Conservation (phyloP, 2,329 filamentous ascomycete species). For the Pseudopithomyces maydicus region DNA sequence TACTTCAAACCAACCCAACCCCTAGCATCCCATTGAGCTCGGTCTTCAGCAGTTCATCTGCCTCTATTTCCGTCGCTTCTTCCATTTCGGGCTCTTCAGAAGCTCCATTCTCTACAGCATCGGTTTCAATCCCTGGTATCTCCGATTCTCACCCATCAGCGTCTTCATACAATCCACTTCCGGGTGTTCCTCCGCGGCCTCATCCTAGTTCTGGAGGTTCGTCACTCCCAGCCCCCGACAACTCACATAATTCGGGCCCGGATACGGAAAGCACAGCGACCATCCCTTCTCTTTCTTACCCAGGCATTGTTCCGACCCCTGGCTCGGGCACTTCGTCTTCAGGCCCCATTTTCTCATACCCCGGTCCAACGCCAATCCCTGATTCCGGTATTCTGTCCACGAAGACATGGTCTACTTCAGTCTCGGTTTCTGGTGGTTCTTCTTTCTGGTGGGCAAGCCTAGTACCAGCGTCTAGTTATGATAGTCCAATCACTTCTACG, state of each 20-base stretch:
- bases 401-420: neutral
- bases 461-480: neutral
- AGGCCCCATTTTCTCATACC: neutral
- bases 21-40: neutral
- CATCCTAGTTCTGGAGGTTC: neutral
- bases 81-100: neutral
- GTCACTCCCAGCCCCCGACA: neutral
- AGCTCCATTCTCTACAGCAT: too few relatives aligned
- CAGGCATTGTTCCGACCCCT: neutral
- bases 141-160: neutral
- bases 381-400: neutral
- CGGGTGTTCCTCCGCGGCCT: neutral
- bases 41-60: neutral
- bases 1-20: conserved; percentile 1
- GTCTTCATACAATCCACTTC: too few relatives aligned
- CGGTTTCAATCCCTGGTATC: neutral
- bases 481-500: neutral
- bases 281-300: neutral
- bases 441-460: neutral
- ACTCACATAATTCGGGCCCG: neutral
- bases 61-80: conserved; percentile 3
- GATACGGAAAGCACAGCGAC: neutral
- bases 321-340: too few relatives aligned
- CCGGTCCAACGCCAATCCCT: neutral
- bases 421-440: neutral